Conservation (phyloP, 306 rosid genomes). For the Prinsepia uniflora region DNA sequence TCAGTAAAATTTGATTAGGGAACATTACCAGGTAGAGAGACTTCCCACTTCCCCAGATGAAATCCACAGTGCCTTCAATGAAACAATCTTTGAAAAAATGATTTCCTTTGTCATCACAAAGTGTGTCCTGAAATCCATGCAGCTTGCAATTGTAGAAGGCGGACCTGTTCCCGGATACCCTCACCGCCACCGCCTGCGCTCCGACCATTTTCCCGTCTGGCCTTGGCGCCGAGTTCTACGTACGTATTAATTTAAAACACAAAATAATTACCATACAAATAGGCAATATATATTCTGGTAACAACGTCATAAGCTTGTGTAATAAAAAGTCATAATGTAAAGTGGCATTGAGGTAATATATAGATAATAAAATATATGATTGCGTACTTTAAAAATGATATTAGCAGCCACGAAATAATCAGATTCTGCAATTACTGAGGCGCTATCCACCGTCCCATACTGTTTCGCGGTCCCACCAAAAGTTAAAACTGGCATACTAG, state of each 20-base stretch:
- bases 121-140: constrained; percentile 46
- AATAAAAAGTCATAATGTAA: no score
- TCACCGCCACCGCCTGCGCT: constrained; percentile 47
- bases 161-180: constrained; percentile 34
- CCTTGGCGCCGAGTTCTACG: constrained; percentile 41
- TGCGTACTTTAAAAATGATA: constrained; percentile 29
- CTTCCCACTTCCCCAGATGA: constrained; percentile 39
- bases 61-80: constrained; percentile 44
- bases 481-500: constrained; percentile 31
- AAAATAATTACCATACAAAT: no score
- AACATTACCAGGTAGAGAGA: constrained; percentile 41
- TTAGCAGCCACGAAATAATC: constrained; percentile 42
- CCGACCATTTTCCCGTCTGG: constrained; percentile 26
- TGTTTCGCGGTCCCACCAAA: constrained; percentile 33
- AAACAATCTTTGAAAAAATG: constrained; percentile 47
- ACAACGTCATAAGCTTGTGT: no score
- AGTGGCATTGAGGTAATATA: no score
- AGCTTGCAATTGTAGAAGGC: constrained; percentile 39
- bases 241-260: no score
- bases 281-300: no score
- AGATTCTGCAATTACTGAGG: constrained; percentile 32
- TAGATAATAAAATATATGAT: background rate
- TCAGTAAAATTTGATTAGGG: background rate
- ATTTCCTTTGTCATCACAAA: constrained; percentile 43
- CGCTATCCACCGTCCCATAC: constrained; percentile 65